These are phyloP conservation scores for Verruconis gallopava DNA, from an alignment of 2,329 filamentous ascomycete species.

Conservation along the genomic window DNA sequence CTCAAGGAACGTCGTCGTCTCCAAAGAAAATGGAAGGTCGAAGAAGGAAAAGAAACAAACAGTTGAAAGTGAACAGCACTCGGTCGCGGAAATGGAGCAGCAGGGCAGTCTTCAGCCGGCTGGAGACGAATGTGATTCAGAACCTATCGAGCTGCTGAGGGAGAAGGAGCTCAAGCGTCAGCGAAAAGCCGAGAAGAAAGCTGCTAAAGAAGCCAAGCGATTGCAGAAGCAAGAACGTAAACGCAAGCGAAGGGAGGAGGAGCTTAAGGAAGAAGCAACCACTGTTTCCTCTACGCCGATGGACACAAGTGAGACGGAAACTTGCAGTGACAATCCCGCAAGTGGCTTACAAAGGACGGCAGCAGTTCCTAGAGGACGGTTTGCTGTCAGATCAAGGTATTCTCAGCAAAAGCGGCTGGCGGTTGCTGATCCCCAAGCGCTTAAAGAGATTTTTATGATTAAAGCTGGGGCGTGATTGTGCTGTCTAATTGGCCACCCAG, in stretches of 20 bases:
- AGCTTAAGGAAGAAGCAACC: not conserved
- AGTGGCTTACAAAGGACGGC: not conserved
- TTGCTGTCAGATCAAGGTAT: conserved; percentile 65
- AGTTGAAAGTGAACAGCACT: conserved; percentile 14
- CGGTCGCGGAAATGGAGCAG: conserved; percentile 1
- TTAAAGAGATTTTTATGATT: conserved; percentile 73
- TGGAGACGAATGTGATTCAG: too few relatives aligned
- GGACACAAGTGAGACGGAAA: not conserved
- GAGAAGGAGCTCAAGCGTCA: conserved; percentile 1
- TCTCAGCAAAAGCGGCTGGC: conserved; percentile 83
- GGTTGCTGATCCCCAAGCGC: conserved; percentile 62
- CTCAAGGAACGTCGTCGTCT: not conserved
- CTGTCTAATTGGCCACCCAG: too few relatives aligned
- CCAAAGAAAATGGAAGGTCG: conserved; percentile 22
- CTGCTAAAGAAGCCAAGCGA: conserved; percentile 9
- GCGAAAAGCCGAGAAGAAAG: conserved; percentile 7
- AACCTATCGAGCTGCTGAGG: not conserved
- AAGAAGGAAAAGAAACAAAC: conserved; percentile 16
- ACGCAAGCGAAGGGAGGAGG: not conserved
- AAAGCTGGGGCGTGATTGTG: conserved; percentile 29
- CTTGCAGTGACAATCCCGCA: not conserved
- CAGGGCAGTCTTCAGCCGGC: too few relatives aligned
- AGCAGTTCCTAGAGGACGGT: conserved; percentile 39
- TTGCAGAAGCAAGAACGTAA: not conserved
- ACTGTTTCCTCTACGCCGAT: conserved; percentile 7